phyloP scores from a whole-genome alignment of 768 basidiomycete genomes.

The Mycena amicta region DNA sequence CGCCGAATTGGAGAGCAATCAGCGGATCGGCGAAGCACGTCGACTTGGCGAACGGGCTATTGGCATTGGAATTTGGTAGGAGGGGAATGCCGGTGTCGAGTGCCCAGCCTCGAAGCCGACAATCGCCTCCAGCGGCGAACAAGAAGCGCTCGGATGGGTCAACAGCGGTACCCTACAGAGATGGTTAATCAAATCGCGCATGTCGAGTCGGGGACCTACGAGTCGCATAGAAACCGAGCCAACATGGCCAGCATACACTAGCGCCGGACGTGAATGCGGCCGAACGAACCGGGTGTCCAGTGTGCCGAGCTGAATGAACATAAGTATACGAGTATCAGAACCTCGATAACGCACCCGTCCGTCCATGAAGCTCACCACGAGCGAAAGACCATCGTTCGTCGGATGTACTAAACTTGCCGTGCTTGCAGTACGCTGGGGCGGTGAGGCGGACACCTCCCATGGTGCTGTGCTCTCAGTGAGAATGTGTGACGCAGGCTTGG shows the following conservation, averaged over 20 bases:
- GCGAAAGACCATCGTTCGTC: slow-evolving; percentile 23
- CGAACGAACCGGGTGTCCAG: slow-evolving; percentile 19
- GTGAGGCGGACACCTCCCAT: slow-evolving; percentile 6
- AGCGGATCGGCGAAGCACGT: not conserved
- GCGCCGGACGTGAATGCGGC: not conserved
- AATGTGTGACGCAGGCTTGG: not conserved
- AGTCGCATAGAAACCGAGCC: not conserved
- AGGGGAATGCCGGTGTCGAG: slow-evolving; percentile 54
- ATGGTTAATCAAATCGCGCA: not conserved
- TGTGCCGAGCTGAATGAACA: slow-evolving; percentile 2
- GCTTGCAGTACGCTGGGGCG: slow-evolving; percentile 25
- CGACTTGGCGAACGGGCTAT: not conserved
- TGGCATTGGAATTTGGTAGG: not conserved
- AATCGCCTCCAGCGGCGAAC: slow-evolving; percentile 72
- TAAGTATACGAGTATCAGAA: not conserved
- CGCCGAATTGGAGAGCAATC: not conserved
- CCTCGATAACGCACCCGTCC: slow-evolving; percentile 21
- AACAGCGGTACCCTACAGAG: slow-evolving; percentile 57
- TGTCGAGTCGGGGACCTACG: not conserved
- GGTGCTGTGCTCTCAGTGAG: slow-evolving; percentile 1
- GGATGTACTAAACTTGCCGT: slow-evolving; percentile 27
- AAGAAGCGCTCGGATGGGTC: slow-evolving; percentile 61
- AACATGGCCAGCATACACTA: slow-evolving; percentile 11
- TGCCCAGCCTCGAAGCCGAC: slow-evolving; percentile 69
- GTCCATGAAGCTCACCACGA: slow-evolving; percentile 26